phyloP scores from a whole-genome alignment of 331 rosid genomes.

The Arachis monticola region DNA sequence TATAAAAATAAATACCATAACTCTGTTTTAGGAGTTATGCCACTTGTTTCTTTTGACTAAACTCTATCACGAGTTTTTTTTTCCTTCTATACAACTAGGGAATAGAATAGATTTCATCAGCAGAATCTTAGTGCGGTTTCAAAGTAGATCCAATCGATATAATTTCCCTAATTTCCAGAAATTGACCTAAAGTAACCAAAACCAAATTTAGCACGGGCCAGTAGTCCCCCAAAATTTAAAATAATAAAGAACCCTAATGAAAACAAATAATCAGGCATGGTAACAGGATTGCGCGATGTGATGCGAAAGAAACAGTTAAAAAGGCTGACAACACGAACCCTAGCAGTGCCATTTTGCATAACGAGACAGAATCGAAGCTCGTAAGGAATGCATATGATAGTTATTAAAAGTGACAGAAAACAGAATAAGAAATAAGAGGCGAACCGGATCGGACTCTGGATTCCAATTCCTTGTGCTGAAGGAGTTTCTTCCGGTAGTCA shows the following conservation, averaged over 20 bases:
- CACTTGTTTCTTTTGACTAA: background rate
- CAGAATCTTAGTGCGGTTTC: constrained; percentile 17
- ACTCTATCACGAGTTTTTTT: background rate
- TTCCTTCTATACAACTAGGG: background rate
- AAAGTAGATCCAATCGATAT: constrained; percentile 40
- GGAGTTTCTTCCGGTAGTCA: constrained; percentile 80
- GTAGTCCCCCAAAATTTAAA: too few species aligned
- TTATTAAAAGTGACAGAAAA: background rate
- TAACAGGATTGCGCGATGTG: background rate
- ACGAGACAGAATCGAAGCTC: background rate
- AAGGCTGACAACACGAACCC: constrained; percentile 36
- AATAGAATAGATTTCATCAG: background rate
- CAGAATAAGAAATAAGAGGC: constrained; percentile 36
- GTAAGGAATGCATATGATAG: background rate
- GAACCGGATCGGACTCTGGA: constrained; percentile 84
- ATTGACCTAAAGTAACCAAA: background rate
- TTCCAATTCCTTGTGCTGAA: constrained; percentile 86
- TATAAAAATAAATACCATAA: background rate
- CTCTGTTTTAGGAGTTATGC: background rate
- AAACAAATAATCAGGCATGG: background rate
- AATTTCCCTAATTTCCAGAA: constrained; percentile 33
- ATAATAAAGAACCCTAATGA: background rate
- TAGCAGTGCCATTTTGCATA: constrained; percentile 23
- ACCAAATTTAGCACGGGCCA: background rate
- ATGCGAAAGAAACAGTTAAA: constrained; percentile 8